A percentile compares a stretch with the other conserved stretches of the same genome.
These are phyloP conservation scores for Xylariomycetidae sp. DNA, from an alignment of 2,329 filamentous ascomycete genomes.

Conservation along the genomic window DNA sequence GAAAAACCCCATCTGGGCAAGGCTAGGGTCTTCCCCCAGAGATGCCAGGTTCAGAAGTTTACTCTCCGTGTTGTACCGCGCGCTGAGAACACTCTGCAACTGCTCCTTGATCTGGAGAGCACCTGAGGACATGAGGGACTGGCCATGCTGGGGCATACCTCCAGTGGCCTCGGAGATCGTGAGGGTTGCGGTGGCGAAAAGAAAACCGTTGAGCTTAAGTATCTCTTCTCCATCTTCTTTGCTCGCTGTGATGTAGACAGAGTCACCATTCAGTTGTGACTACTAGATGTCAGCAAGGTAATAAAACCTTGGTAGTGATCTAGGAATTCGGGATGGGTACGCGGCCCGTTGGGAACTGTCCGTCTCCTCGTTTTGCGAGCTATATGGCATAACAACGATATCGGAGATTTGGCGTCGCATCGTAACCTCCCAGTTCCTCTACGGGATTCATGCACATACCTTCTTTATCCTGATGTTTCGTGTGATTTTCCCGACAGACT, in stretches of 20 bases:
- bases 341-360: slow-evolving; percentile 31
- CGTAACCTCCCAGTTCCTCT: slow-evolving; percentile 38
- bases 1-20: slow-evolving; percentile 73
- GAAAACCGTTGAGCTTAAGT: slow-evolving; percentile 62
- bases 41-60: slow-evolving; percentile 83
- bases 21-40: slow-evolving; percentile 66
- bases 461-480: slow-evolving; percentile 65
- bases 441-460: slow-evolving; percentile 58
- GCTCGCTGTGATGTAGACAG: slow-evolving; percentile 62
- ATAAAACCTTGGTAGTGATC: slow-evolving; percentile 37
- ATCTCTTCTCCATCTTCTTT: slow-evolving; percentile 61
- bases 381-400: slow-evolving; percentile 34
- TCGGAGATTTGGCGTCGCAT: slow-evolving; percentile 33
- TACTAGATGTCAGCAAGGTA: slow-evolving; percentile 65
- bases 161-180: slow-evolving; percentile 45
- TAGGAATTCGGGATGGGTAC: slow-evolving; percentile 32
- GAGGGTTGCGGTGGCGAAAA: slow-evolving; percentile 62
- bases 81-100: slow-evolving; percentile 65
- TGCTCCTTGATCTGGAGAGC: slow-evolving; percentile 62
- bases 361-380: slow-evolving; percentile 35
- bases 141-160: slow-evolving; percentile 36
- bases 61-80: slow-evolving; percentile 64
- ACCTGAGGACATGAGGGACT: slow-evolving; percentile 40
- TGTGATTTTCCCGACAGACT: slow-evolving; percentile 44
- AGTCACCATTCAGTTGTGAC: slow-evolving; percentile 66